phyloP scores from a whole-genome alignment of 495 filamentous ascomycete species.

The Haplographium delicatum region DNA sequence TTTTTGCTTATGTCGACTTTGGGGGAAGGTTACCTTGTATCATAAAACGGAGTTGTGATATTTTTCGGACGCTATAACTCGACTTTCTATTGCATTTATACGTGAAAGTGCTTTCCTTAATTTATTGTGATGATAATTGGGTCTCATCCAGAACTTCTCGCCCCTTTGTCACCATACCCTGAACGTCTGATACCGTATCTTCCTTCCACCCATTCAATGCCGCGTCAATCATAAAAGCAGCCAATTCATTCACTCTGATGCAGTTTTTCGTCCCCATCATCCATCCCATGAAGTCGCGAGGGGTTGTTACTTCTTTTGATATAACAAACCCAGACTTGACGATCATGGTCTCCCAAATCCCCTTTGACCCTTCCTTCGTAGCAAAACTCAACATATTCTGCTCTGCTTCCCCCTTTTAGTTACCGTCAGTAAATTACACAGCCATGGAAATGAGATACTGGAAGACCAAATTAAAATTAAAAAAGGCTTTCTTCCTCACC shows the following conservation, averaged over 20 bases:
- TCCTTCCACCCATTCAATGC: conserved; percentile 31
- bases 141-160: not conserved
- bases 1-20: conserved; percentile 20
- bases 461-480: too few relatives aligned
- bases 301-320: conserved; percentile 29
- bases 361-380: not conserved
- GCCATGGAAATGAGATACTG: not conserved
- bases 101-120: not conserved
- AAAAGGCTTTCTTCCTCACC: conserved; percentile 34
- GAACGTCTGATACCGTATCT: conserved; percentile 29
- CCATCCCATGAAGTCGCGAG: conserved; percentile 22
- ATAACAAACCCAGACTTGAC: conserved; percentile 32
- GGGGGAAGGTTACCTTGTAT: conserved; percentile 18
- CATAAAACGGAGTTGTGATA: conserved; percentile 27
- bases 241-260: conserved; percentile 35
- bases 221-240: conserved; percentile 35
- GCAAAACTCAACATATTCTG: conserved; percentile 11
- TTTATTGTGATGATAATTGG: too few relatives aligned
- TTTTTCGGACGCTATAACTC: not conserved
- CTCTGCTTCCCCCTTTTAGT: conserved; percentile 10
- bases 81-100: not conserved
- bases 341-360: conserved; percentile 11
- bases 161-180: conserved; percentile 21
- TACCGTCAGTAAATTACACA: not conserved
- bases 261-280: conserved; percentile 8